Percentiles rank a stretch among this genome's conserved stretches.
phyloP scores from a whole-genome alignment of 768 basidiomycete species.

The Boletus barrowsii region DNA sequence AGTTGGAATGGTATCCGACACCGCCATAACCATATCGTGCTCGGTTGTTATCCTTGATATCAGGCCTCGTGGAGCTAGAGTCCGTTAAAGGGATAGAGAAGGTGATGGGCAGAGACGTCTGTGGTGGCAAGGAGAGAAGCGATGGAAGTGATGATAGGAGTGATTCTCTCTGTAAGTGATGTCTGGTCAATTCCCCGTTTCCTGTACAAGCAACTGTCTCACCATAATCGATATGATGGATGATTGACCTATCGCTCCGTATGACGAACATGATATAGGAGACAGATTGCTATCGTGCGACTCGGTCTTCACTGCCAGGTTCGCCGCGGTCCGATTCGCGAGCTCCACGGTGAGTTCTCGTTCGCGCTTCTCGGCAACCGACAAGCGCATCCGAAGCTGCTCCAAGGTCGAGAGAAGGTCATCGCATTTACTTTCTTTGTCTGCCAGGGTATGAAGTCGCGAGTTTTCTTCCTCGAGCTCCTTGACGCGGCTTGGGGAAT shows the following conservation, averaged over 20 bases:
- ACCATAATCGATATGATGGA: conserved; percentile 74
- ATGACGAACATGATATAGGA: conserved; percentile 41
- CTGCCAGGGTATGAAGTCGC: conserved; percentile 59
- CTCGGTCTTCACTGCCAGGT: conserved; percentile 54
- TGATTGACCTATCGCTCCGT: conserved; percentile 40
- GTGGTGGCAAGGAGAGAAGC: conserved; percentile 64
- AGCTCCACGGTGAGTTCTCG: conserved; percentile 63
- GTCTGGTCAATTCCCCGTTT: conserved; percentile 15
- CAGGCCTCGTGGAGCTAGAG: conserved; percentile 34
- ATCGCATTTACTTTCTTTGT: conserved; percentile 38
- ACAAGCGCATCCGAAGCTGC: conserved; percentile 61
- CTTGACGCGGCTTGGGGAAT: conserved; percentile 62
- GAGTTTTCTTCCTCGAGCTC: conserved; percentile 85
- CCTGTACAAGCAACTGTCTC: conserved; percentile 9
- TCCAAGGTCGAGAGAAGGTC: conserved; percentile 60
- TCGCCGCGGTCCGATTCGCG: conserved; percentile 36
- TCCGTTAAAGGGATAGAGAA: conserved; percentile 52
- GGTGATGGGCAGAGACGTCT: conserved; percentile 50
- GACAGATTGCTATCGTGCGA: conserved; percentile 49
- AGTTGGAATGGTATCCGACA: conserved; percentile 48
- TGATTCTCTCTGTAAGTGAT: conserved; percentile 47
- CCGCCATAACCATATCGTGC: conserved; percentile 34
- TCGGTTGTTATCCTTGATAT: conserved; percentile 58
- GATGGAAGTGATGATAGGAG: conserved; percentile 75
- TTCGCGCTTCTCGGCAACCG: conserved; percentile 64